Conservation (phyloP, 192 early-diverging fungal genomes). For the Gamsiella multidivaricata region DNA sequence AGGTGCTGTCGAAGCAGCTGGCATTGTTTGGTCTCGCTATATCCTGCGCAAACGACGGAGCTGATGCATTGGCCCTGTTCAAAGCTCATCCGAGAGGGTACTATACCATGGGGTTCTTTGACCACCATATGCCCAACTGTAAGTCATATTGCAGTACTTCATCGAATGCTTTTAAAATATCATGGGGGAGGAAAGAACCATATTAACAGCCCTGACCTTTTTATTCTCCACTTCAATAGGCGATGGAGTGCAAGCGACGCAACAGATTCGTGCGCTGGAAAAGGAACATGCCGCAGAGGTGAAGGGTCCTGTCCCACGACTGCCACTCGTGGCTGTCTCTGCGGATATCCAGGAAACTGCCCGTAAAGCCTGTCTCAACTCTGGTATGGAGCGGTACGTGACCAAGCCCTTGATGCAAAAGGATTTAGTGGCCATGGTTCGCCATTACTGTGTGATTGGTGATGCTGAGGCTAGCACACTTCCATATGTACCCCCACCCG, state of each 20-base stretch:
- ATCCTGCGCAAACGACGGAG: constrained; percentile 62
- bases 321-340: constrained; percentile 59
- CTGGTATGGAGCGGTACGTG: constrained; percentile 64
- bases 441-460: constrained; percentile 49
- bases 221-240: constrained; percentile 6
- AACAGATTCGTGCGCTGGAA: constrained; percentile 56
- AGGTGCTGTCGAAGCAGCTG: constrained; percentile 57
- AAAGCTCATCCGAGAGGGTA: constrained; percentile 53
- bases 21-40: constrained; percentile 57
- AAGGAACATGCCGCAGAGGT: constrained; percentile 47
- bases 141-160: constrained; percentile 9
- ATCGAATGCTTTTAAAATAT: not conserved
- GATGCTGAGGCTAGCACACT: constrained; percentile 46
- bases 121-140: constrained; percentile 64
- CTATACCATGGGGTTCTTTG: constrained; percentile 62
- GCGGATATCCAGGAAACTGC: constrained; percentile 62
- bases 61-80: constrained; percentile 56
- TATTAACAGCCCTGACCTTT: not conserved
- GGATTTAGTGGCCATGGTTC: constrained; percentile 56
- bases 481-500: constrained; percentile 32
- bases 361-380: constrained; percentile 55
- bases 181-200: not conserved
- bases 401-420: constrained; percentile 64
- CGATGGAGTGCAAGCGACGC: constrained; percentile 65
- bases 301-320: constrained; percentile 28